A percentile compares a stretch with the other conserved stretches of the same genome.
phyloP scores from a whole-genome alignment of 345 rosid genomes.

The Syzygium jambos region DNA sequence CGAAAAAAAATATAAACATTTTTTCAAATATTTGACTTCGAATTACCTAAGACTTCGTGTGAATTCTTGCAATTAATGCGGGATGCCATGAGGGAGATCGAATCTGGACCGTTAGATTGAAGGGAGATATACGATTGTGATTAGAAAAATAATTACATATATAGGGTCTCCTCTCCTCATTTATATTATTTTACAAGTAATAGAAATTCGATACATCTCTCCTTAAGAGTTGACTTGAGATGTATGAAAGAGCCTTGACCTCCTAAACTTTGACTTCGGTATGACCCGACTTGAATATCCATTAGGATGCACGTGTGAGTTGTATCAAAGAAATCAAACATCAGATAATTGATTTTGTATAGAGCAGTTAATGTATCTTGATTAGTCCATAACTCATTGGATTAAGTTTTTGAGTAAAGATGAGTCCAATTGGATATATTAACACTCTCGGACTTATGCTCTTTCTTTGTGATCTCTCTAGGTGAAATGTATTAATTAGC shows the following conservation, averaged over 20 bases:
- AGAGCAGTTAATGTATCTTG: no score
- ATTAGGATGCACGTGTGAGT: no score
- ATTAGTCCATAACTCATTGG: accelerated
- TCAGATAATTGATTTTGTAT: no score
- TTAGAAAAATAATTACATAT: neutral
- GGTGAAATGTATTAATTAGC: no score
- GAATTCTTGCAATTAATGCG: neutral
- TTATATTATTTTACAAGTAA: neutral
- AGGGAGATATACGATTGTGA: neutral
- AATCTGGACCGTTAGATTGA: neutral
- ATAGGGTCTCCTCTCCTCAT: accelerated
- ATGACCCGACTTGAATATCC: neutral
- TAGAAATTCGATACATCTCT: neutral
- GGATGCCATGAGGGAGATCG: no score
- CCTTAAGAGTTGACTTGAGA: neutral
- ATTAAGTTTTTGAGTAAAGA: no score
- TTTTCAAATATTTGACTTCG: neutral
- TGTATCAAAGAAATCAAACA: no score
- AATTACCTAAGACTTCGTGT: neutral
- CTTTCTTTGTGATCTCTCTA: no score
- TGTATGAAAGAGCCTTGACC: neutral
- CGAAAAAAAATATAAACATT: neutral
- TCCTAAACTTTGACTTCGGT: neutral
- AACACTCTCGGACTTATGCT: no score
- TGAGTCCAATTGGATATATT: no score